Conservation (phyloP, 768 basidiomycete genomes). For the Coprinellus aureogranulatus region DNA sequence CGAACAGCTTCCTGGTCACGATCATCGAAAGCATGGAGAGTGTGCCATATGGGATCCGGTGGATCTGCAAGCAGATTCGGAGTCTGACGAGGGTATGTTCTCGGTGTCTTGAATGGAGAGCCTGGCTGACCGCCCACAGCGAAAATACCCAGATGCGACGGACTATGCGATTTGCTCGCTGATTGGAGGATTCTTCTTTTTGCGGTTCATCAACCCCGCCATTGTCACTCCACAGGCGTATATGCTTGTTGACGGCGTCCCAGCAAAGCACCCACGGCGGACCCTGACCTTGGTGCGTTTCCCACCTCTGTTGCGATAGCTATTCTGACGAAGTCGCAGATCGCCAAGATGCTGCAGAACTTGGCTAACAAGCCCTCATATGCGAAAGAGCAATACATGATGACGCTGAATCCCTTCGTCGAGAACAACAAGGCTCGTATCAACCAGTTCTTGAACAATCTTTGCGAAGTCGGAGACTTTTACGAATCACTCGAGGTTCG, state of each 20-base stretch:
- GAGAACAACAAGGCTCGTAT: slow-evolving; percentile 98
- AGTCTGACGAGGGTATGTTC: slow-evolving; percentile 89
- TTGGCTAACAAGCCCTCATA: slow-evolving; percentile 98
- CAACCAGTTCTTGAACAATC: slow-evolving; percentile 92
- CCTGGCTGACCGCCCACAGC: slow-evolving; percentile 42
- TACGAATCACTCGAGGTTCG: slow-evolving; percentile 95
- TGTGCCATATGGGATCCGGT: slow-evolving; percentile 97
- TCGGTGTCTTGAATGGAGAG: neutral
- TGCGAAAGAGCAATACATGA: slow-evolving; percentile 98
- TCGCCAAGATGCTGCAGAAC: slow-evolving; percentile 99
- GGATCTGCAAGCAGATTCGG: slow-evolving; percentile 99
- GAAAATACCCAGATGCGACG: slow-evolving; percentile 98
- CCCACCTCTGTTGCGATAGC: slow-evolving; percentile 13
- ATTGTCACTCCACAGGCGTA: slow-evolving; percentile 99
- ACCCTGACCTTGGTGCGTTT: slow-evolving; percentile 82
- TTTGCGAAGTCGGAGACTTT: slow-evolving; percentile 99
- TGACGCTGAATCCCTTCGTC: slow-evolving; percentile 96
- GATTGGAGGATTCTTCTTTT: slow-evolving; percentile 99
- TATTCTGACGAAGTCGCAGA: slow-evolving; percentile 44
- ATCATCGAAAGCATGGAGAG: slow-evolving; percentile 99
- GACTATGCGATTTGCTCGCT: slow-evolving; percentile 98
- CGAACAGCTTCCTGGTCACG: slow-evolving; percentile 93
- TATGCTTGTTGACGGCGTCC: slow-evolving; percentile 97
- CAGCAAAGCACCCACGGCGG: slow-evolving; percentile 95
- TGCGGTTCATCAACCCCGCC: slow-evolving; percentile 98